Evolutionary conservation across 306 rosid genomes (phyloP).

Genomic region (Quercus berberidifolia): DNA sequence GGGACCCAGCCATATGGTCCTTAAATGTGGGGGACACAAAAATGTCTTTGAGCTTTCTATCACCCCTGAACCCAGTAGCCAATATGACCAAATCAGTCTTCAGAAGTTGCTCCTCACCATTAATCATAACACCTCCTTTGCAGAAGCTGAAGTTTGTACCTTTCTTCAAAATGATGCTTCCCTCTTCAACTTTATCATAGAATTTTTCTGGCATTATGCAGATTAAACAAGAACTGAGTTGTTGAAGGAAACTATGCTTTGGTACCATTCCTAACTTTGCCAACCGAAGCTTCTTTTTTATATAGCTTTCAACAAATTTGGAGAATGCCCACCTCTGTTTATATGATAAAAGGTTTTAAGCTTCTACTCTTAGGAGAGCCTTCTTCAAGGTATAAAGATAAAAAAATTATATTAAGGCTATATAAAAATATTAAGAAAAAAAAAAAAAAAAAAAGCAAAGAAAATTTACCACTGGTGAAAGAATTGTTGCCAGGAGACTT

Average conservation of each 20-base stretch:
- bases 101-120: constrained; percentile 31
- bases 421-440: background rate
- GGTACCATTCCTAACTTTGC: constrained; percentile 70
- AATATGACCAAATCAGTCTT: constrained; percentile 54
- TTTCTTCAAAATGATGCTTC: constrained; percentile 57
- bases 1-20: constrained; percentile 37
- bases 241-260: constrained; percentile 44
- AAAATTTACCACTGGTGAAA: constrained; percentile 54
- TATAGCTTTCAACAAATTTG: constrained; percentile 57
- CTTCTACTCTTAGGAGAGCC: background rate
- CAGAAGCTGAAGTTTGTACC: constrained; percentile 43
- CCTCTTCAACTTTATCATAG: constrained; percentile 56
- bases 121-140: constrained; percentile 45
- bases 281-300: constrained; percentile 38
- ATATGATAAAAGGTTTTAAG: background rate
- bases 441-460: background rate
- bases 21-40: constrained; percentile 48
- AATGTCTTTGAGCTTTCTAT: constrained; percentile 52
- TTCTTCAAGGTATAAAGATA: too few relatives aligned
- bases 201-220: constrained; percentile 47
- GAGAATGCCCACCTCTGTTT: constrained; percentile 57
- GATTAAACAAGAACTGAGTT: constrained; percentile 40
- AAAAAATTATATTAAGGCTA: background rate
- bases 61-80: constrained; percentile 66
- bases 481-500: constrained; percentile 45